phyloP scores from a whole-genome alignment of 371 early-diverging fungal genomes.

The Smittium mucronatum region DNA sequence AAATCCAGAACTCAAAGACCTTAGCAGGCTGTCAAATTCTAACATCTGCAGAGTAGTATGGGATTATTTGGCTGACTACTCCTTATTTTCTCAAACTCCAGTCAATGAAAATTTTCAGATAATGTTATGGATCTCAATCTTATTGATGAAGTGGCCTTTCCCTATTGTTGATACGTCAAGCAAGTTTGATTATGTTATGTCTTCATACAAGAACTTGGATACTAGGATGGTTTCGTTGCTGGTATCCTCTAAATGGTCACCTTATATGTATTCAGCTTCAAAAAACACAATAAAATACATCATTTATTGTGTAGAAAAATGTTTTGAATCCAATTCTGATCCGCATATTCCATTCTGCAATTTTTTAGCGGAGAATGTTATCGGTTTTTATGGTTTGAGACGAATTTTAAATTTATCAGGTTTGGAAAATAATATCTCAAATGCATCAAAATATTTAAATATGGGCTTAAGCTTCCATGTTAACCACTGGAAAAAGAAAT shows the following conservation, averaged over 20 bases:
- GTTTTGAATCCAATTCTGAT: slow-evolving; percentile 33
- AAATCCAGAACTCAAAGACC: slow-evolving; percentile 16
- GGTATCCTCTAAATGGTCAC: slow-evolving; percentile 86
- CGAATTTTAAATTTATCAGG: slow-evolving; percentile 41
- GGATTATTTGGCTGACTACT: slow-evolving; percentile 19
- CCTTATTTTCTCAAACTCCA: neutral
- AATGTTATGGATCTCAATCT: slow-evolving; percentile 16
- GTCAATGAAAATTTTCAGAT: slow-evolving; percentile 12
- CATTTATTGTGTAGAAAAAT: slow-evolving; percentile 63
- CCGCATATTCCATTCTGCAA: neutral
- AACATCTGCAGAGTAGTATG: slow-evolving; percentile 27
- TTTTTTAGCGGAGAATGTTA: slow-evolving; percentile 23
- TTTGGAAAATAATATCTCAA: slow-evolving; percentile 45
- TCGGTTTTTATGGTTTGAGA: slow-evolving; percentile 36
- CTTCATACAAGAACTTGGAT: slow-evolving; percentile 31
- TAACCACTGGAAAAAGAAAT: neutral
- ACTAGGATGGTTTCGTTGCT: slow-evolving; percentile 84
- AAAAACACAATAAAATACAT: slow-evolving; percentile 72
- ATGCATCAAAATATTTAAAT: slow-evolving; percentile 45
- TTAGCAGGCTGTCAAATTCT: slow-evolving; percentile 22
- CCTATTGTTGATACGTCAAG: slow-evolving; percentile 20
- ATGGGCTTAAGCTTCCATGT: neutral
- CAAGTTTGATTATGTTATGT: slow-evolving; percentile 14
- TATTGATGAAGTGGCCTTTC: slow-evolving; percentile 18
- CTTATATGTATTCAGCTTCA: slow-evolving; percentile 50